phyloP scores from a whole-genome alignment of 2,329 filamentous ascomycete genomes.

The Colletotrichum shisoi region DNA sequence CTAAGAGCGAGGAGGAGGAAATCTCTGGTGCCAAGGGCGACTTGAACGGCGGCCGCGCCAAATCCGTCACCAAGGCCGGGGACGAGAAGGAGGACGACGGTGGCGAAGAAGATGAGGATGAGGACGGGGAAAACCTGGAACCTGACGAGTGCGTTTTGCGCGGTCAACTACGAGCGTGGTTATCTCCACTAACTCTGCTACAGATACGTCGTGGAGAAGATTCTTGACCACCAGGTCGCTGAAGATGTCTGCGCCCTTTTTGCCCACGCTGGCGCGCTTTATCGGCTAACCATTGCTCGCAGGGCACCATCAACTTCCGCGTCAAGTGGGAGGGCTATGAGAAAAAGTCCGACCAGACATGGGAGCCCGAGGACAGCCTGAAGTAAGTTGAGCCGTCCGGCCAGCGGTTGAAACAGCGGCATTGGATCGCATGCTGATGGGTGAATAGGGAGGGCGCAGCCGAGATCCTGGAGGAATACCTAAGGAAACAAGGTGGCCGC shows the following conservation, averaged over 20 bases:
- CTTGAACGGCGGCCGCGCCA: conserved; percentile 38
- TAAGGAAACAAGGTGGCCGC: conserved; percentile 68
- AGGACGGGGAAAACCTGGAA: conserved; percentile 55
- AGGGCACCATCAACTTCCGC: conserved; percentile 67
- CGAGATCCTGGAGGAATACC: conserved; percentile 71
- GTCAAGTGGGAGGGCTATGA: conserved; percentile 86
- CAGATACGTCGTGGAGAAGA: conserved; percentile 79
- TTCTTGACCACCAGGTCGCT: conserved; percentile 70
- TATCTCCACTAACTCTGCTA: conserved; percentile 35
- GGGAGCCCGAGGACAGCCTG: conserved; percentile 80
- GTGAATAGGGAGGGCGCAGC: conserved; percentile 61
- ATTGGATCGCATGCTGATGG: conserved; percentile 3
- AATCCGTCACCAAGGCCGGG: conserved; percentile 37
- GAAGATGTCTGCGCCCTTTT: conserved; percentile 56
- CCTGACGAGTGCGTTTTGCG: conserved; percentile 43
- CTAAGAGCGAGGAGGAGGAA: conserved; percentile 24
- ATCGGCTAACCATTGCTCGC: conserved; percentile 21
- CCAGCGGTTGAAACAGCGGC: neutral
- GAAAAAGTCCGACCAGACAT: conserved; percentile 73
- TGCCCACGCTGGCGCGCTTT: neutral
- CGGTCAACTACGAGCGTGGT: neutral
- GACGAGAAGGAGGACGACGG: conserved; percentile 48
- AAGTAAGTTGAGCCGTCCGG: conserved; percentile 51
- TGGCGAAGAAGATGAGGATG: conserved; percentile 48
- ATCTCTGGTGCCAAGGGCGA: conserved; percentile 23